Evolutionary conservation across 2,329 filamentous ascomycete species (phyloP).

Genomic region (Diaporthe citri): DNA sequence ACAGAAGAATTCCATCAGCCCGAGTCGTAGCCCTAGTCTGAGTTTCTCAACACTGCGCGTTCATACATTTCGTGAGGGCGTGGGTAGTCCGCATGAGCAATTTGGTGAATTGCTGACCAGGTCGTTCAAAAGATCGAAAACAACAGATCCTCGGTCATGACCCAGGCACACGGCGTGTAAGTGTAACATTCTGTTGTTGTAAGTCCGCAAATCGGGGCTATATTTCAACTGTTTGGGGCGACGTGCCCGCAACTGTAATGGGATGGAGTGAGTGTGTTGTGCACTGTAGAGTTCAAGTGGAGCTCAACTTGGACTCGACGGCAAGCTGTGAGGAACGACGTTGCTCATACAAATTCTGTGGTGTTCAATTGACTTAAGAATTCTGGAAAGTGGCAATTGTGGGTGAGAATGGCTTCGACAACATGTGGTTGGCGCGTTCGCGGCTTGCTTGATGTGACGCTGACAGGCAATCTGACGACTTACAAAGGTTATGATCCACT

Average conservation of each 20-base stretch:
- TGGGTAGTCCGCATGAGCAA: background rate
- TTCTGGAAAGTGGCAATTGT: background rate
- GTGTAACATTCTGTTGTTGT: too few species aligned
- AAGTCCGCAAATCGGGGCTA: background rate
- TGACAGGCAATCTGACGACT: background rate
- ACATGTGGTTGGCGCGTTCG: background rate
- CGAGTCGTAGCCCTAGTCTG: background rate
- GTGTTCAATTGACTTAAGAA: background rate
- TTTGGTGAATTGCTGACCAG: background rate
- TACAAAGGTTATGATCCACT: background rate
- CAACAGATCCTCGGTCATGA: background rate
- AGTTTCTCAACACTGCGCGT: background rate
- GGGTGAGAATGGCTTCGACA: background rate
- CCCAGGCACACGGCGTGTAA: too few species aligned
- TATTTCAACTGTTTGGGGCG: background rate
- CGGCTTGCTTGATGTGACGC: background rate
- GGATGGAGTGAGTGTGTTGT: background rate
- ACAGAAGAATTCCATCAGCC: background rate
- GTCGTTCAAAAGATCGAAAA: background rate
- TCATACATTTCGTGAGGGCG: background rate
- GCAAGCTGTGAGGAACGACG: background rate
- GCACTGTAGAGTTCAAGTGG: background rate
- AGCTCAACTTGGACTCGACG: background rate
- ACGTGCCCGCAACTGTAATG: background rate
- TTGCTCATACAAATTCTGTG: background rate